Percentiles rank a stretch among this genome's conserved stretches.
Evolutionary conservation across 2,329 filamentous ascomycete species (phyloP).

Genomic region (Diaporthe australafricana): DNA sequence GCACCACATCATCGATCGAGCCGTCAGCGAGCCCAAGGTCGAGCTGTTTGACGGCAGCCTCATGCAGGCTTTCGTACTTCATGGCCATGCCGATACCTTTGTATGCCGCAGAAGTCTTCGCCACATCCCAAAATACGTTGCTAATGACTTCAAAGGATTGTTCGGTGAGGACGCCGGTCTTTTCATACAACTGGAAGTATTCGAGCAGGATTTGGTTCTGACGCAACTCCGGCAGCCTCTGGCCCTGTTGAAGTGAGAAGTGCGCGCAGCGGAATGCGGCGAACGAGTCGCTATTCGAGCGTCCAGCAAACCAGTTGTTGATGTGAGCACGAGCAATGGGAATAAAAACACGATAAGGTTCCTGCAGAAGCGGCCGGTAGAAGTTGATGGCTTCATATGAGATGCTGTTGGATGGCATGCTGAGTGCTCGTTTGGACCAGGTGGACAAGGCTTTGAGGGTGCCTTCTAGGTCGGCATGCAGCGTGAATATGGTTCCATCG

Average conservation of each 20-base stretch:
- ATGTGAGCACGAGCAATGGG: slow-evolving; percentile 29
- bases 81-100: slow-evolving; percentile 33
- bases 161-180: not conserved
- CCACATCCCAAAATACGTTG: slow-evolving; percentile 33
- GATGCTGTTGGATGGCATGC: slow-evolving; percentile 1
- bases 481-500: too few relatives aligned
- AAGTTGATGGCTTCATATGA: slow-evolving; percentile 21
- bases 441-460: not conserved
- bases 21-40: slow-evolving; percentile 22
- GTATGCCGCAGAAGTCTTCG: slow-evolving; percentile 23
- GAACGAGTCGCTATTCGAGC: not conserved
- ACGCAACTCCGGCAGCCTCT: slow-evolving; percentile 22
- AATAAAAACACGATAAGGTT: slow-evolving; percentile 24
- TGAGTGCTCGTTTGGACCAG: slow-evolving; percentile 26
- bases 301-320: slow-evolving; percentile 24
- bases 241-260: slow-evolving; percentile 6
- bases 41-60: slow-evolving; percentile 15
- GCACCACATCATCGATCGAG: not conserved
- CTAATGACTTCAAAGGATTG: slow-evolving; percentile 27
- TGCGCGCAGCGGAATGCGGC: slow-evolving; percentile 21
- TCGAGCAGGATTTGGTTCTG: slow-evolving; percentile 9
- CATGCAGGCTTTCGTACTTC: not conserved
- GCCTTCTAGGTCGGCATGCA: too few relatives aligned
- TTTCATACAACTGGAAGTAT: slow-evolving; percentile 21
- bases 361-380: slow-evolving; percentile 21